These are phyloP conservation scores for Pseudopediastrum boryanum DNA, from an alignment of 139 green algal genomes.

Conservation along the genomic window DNA sequence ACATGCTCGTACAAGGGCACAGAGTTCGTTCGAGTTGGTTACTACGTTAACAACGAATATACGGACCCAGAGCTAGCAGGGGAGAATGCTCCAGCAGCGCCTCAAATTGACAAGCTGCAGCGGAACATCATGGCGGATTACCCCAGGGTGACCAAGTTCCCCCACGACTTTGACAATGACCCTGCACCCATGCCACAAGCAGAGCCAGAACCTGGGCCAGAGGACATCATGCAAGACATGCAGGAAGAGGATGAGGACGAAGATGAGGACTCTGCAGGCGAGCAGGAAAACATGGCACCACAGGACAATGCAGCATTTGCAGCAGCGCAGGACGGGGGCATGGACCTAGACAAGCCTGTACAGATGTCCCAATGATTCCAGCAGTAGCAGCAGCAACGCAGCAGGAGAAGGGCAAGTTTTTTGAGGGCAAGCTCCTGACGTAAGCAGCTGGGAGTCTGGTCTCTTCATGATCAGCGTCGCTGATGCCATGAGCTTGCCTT, in stretches of 20 bases:
- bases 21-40: slow-evolving; percentile 92
- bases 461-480: too few species aligned
- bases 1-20: slow-evolving; percentile 92
- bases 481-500: too few species aligned
- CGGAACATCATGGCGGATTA: slow-evolving; percentile 91
- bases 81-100: slow-evolving; percentile 69
- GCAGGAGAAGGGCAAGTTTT: too few species aligned
- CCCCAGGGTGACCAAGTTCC: slow-evolving; percentile 91
- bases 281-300: too few species aligned
- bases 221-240: not conserved
- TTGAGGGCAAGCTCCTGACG: too few species aligned
- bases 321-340: too few species aligned
- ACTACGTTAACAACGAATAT: slow-evolving; percentile 98
- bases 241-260: not conserved
- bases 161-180: slow-evolving; percentile 42
- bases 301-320: too few species aligned
- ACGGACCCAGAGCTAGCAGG: slow-evolving; percentile 84
- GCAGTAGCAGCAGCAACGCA: too few species aligned
- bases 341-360: too few species aligned
- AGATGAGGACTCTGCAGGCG: not conserved
- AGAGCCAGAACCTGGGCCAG: not conserved
- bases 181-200: slow-evolving; percentile 5
- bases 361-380: too few species aligned
- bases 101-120: slow-evolving; percentile 74
- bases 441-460: too few species aligned